These are phyloP conservation scores for Anthostomella pinea DNA, from an alignment of 2,329 filamentous ascomycete species.

Conservation along the genomic window DNA sequence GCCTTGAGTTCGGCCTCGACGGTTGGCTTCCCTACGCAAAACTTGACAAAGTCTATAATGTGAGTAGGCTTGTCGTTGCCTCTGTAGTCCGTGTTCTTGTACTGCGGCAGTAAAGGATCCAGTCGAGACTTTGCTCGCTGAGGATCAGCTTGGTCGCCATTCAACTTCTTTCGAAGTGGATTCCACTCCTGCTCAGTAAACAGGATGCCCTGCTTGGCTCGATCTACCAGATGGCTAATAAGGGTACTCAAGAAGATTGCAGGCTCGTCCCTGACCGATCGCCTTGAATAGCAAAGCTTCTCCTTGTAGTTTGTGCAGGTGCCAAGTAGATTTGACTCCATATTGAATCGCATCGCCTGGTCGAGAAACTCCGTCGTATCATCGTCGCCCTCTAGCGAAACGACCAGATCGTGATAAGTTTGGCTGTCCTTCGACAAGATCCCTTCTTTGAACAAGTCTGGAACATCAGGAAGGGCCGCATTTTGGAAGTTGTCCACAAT, in stretches of 20 bases:
- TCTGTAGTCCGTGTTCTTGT: constrained; percentile 38
- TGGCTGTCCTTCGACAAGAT: constrained; percentile 49
- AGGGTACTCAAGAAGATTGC: constrained; percentile 51
- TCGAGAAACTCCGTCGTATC: constrained; percentile 46
- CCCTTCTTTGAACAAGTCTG: constrained; percentile 45
- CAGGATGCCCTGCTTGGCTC: constrained; percentile 51
- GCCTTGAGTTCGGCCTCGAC: constrained; percentile 37
- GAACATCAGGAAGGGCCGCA: constrained; percentile 44
- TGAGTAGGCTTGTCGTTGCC: constrained; percentile 36
- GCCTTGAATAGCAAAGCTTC: constrained; percentile 56
- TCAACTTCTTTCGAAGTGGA: constrained; percentile 31
- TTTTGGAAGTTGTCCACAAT: constrained; percentile 68
- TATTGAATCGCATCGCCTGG: constrained; percentile 56
- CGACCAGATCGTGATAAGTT: constrained; percentile 44
- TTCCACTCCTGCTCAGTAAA: constrained; percentile 45
- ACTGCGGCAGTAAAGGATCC: constrained; percentile 37
- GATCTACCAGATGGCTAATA: constrained; percentile 55
- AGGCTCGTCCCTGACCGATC: constrained; percentile 42
- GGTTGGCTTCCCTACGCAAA: constrained; percentile 44
- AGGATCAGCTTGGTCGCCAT: constrained; percentile 12
- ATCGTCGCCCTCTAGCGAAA: constrained; percentile 14
- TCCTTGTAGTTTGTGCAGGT: constrained; percentile 64
- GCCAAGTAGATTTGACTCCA: constrained; percentile 57
- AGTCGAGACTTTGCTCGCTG: constrained; percentile 16
- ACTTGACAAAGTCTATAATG: constrained; percentile 63